Base-by-base conservation (phyloP, 306 rosid genomes). In the Parietaria judaica region DNA sequence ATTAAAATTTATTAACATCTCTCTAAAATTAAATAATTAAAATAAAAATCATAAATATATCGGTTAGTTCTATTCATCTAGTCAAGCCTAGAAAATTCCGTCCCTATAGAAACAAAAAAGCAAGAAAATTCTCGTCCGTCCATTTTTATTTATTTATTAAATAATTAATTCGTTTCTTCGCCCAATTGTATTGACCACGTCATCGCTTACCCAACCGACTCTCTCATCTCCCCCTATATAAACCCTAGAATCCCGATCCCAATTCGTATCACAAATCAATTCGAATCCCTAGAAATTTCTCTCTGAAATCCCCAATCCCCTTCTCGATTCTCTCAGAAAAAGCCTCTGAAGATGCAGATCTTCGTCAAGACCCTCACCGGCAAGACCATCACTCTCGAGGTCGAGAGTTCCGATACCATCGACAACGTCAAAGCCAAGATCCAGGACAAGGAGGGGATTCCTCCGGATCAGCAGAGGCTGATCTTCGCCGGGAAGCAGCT, bases 401-500 rank as follows among this genome's bases (percentile, higher is more conserved):
- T 74, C 7, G 78, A 74, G 58, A 74, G 78, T n/a, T 68, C 74
- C 60, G 60, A 56, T 17, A 56, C 60, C 44, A 56, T 56, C 44
- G 60, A 56, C 44, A 56, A 56, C 60, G 60, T 56, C 11, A 56
- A 56, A 43, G 44, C 60, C 44, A 56, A 56, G 60, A 56, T 56
- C 60, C 60, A 74, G 1, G 78, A 74, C 66, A 74, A 74, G 70
- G 78, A 74, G 5, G 78, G 78, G 1, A 74, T 67, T 36, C 76
- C 76, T 0, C 76, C 76, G 5, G 76, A 72, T 9, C 72, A 72
- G 59, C 76, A 72, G 53, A 48, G 76, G 15, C 49, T 72, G 12
- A 72, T 72, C 72, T 72, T 72, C 72, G 77, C 77, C 60, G 77
- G 77, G 3, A 74, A 74, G 56, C 78, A 74, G 37, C 37, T 76